phyloP scores from a whole-genome alignment of 2,329 filamentous ascomycete species.

The Phialemoniopsis sp. region DNA sequence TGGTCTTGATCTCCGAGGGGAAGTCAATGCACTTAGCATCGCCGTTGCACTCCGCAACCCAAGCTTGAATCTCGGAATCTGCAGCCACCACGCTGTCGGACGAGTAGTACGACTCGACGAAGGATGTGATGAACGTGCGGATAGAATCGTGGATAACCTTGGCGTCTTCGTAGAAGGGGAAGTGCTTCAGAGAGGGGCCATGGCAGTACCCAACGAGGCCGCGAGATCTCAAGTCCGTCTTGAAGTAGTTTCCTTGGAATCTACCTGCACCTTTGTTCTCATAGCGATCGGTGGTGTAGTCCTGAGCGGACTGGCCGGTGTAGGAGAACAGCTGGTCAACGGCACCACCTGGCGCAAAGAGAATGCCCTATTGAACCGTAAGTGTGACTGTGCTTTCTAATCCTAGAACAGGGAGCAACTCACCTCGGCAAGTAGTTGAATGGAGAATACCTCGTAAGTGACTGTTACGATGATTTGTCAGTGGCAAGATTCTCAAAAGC shows the following conservation, averaged over 20 bases:
- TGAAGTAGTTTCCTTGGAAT: conserved; percentile 33
- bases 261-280: conserved; percentile 17
- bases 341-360: conserved; percentile 21
- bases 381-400: background rate
- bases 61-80: conserved; percentile 38
- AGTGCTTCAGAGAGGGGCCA: conserved; percentile 30
- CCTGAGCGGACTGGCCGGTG: conserved; percentile 18
- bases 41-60: conserved; percentile 33
- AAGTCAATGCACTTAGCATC: conserved; percentile 34
- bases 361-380: background rate
- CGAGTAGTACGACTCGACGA: conserved; percentile 39
- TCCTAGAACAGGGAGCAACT: background rate
- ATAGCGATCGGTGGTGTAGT: conserved; percentile 22
- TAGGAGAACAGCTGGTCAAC: conserved; percentile 25
- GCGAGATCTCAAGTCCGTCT: conserved; percentile 26
- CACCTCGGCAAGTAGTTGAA: conserved; percentile 18
- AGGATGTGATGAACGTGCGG: conserved; percentile 29
- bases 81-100: conserved; percentile 19
- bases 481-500: background rate
- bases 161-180: conserved; percentile 41
- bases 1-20: conserved; percentile 18
- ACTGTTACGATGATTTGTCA: conserved; percentile 14
- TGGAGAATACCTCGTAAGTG: conserved; percentile 22
- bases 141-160: conserved; percentile 27
- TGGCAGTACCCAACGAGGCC: conserved; percentile 30